Base-by-base conservation (phyloP, 768 basidiomycete species). In the Phylloporus sp. region DNA sequence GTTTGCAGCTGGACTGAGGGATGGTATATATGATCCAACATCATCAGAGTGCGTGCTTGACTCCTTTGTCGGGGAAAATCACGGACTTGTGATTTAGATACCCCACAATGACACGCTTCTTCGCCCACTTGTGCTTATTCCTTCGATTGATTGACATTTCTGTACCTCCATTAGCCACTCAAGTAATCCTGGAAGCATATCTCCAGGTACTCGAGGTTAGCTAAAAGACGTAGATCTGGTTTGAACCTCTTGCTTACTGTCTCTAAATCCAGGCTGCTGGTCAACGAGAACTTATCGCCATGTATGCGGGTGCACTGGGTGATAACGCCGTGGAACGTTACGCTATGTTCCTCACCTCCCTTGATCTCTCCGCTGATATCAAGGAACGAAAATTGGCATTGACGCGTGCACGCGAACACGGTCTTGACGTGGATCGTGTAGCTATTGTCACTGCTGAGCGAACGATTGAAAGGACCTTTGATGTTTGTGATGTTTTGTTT, bases 301-400 rank as follows among this genome's bases (percentile, higher is more conserved):
- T 97, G 76, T 98, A 99, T 66, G 93, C 93, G 6, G 84, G 90
- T 13, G 90, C 91, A 26, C 72, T 98, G 20, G 90, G 93, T 6
- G 86, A 91, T 61, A 91, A 92, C 56, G 93, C 93, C 3, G 84
- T 95, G 32, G 88, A 93, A 60, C 86, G 91, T 31, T 98, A 97
- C 59, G 93, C 94, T 0, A 73, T 86, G 59, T 97, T 94, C 83
- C 76, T 98, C 22, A 82, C 88, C 27, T 88, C 86, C 0, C 77
- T 90, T 16, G 86, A 80, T 39, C 76, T 89, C 16, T 73, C 78
- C 2, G 79, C 80, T 0, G 83, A 87, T 55, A 70, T 80, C 45
- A 71, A 76, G 24, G 86, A 91, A 55, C 80, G 93, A 20, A 74
- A 78, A 29, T 69, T 78, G 16, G 88, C 93, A 0, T 72, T 97